These are phyloP conservation scores for Flaveria linearis DNA, from an alignment of 129 eudicot genomes.

Conservation along the genomic window DNA sequence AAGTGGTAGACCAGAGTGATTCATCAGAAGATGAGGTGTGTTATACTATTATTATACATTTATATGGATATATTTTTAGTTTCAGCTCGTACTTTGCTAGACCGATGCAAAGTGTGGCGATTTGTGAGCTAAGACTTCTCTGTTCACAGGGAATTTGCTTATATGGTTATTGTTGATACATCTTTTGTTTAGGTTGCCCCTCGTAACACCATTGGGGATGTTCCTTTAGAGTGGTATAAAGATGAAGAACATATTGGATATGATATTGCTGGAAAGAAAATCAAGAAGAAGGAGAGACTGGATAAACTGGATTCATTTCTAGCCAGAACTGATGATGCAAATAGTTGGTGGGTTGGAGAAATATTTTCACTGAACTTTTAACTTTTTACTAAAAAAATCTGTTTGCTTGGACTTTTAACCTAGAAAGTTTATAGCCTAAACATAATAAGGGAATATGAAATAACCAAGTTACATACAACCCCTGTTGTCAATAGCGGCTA, in stretches of 20 bases:
- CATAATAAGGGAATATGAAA: neutral
- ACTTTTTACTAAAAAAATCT: neutral
- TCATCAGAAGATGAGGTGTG: slow-evolving; percentile 97
- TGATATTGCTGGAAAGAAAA: slow-evolving; percentile 81
- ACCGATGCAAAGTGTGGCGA: neutral
- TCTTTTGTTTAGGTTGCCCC: slow-evolving; percentile 65
- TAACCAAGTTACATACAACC: slow-evolving; percentile 13
- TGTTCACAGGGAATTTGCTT: neutral
- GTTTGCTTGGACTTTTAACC: slow-evolving; percentile 6
- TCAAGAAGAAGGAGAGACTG: slow-evolving; percentile 88
- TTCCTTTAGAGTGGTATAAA: slow-evolving; percentile 88
- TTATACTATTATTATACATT: neutral
- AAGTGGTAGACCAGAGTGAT: slow-evolving; percentile 91
- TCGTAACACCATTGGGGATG: slow-evolving; percentile 88
- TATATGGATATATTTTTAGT: neutral
- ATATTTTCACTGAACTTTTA: neutral
- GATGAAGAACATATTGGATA: slow-evolving; percentile 98
- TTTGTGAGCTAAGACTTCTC: neutral
- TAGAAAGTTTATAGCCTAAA: neutral
- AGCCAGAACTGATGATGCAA: slow-evolving; percentile 74
- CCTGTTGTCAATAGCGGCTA: too few species aligned
- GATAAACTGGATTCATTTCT: slow-evolving; percentile 70
- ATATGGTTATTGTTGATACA: slow-evolving; percentile 5
- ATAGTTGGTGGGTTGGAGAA: slow-evolving; percentile 64
- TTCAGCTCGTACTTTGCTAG: neutral